Conservation (phyloP, 345 rosid species). For the Lepidium didymum region DNA sequence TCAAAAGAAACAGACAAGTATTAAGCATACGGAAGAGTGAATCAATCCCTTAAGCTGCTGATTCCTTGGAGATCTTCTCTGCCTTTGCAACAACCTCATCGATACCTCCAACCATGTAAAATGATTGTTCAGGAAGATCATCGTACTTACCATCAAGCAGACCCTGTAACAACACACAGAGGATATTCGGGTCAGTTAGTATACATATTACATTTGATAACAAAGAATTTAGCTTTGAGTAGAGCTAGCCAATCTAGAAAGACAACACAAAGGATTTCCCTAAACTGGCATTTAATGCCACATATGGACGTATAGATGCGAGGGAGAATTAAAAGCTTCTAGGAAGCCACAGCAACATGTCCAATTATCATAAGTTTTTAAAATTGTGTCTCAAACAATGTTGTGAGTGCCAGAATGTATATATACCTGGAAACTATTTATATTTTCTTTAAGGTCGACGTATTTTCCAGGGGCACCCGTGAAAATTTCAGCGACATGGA, state of each 20-base stretch:
- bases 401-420: not conserved
- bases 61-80: conserved; percentile 28
- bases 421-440: conserved; percentile 82
- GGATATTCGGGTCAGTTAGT: too few relatives aligned
- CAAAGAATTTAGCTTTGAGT: too few relatives aligned
- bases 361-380: too few relatives aligned
- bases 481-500: conserved; percentile 99
- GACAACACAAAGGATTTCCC: too few relatives aligned
- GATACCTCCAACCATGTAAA: conserved; percentile 61
- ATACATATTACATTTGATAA: too few relatives aligned
- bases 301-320: too few relatives aligned
- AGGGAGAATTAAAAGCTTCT: too few relatives aligned
- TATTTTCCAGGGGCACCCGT: conserved; percentile 98
- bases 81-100: conserved; percentile 48
- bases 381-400: too few relatives aligned
- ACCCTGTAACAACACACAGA: conserved; percentile 5
- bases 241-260: too few relatives aligned
- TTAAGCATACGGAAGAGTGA: not conserved
- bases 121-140: conserved; percentile 52
- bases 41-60: conserved; percentile 21
- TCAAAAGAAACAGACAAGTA: conserved; percentile 11
- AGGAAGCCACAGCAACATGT: too few relatives aligned
- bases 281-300: too few relatives aligned
- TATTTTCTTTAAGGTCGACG: conserved; percentile 88
- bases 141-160: conserved; percentile 30